Evolutionary conservation across 352 stramenopile genomes (phyloP).

Genomic region (Pythium sp.): DNA sequence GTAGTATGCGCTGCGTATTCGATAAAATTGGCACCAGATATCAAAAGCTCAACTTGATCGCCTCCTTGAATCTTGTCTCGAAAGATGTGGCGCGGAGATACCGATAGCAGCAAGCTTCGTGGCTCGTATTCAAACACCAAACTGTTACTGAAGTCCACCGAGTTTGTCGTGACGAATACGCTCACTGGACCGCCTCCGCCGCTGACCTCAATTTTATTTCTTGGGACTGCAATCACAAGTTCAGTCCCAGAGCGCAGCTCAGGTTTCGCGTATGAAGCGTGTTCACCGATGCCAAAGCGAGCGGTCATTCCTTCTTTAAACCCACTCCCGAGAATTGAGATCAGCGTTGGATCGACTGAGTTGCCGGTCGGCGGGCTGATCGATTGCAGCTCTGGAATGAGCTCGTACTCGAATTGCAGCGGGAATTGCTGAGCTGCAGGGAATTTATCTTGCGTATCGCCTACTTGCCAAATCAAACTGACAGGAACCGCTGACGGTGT

Average conservation of each 20-base stretch:
- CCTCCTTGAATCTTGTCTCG: constrained; percentile 11
- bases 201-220: constrained; percentile 10
- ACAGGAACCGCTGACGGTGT: constrained; percentile 13
- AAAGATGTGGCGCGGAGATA: constrained; percentile 25
- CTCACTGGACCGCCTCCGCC: constrained; percentile 15
- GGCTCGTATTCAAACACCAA: constrained; percentile 36
- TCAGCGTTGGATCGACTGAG: constrained; percentile 19
- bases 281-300: constrained; percentile 20
- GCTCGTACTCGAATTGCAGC: constrained; percentile 28
- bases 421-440: constrained; percentile 3
- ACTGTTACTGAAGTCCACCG: constrained; percentile 31
- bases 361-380: constrained; percentile 23
- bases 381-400: constrained; percentile 18
- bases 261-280: constrained; percentile 13
- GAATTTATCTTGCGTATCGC: constrained; percentile 21
- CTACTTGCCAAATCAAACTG: constrained; percentile 29
- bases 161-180: constrained; percentile 30
- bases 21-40: constrained; percentile 30
- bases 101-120: constrained; percentile 19
- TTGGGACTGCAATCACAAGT: constrained; percentile 20
- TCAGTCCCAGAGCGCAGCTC: constrained; percentile 22
- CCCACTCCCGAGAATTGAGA: constrained; percentile 26
- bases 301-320: constrained; percentile 26
- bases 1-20: constrained; percentile 24
- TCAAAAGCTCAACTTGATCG: constrained; percentile 12